Conservation (phyloP, 1,139 yeast species). For the Candida dubliniensis region DNA sequence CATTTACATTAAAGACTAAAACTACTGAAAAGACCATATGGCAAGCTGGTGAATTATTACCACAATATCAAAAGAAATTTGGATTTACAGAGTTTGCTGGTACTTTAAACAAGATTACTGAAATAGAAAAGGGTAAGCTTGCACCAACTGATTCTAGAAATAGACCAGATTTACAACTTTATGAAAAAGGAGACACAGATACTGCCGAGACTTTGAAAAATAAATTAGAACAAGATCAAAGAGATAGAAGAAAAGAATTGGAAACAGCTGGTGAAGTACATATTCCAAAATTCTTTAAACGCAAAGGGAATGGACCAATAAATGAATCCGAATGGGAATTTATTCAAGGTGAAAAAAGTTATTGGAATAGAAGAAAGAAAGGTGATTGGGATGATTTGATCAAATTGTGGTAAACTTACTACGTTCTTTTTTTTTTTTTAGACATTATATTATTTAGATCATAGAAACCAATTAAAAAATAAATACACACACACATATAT, state of each 20-base stretch:
- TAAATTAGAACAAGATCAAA: constrained; percentile 74
- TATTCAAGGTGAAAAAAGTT: constrained; percentile 61
- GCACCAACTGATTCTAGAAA: constrained; percentile 89
- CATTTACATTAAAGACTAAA: constrained; percentile 44
- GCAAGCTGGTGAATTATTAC: constrained; percentile 66
- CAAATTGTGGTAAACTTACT: constrained; percentile 48
- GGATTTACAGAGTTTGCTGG: constrained; percentile 88
- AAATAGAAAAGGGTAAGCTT: constrained; percentile 58
- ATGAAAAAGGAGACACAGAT: constrained; percentile 68
- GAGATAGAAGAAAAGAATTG: constrained; percentile 66
- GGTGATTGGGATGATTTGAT: constrained; percentile 59
- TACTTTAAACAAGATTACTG: constrained; percentile 74
- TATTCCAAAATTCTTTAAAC: constrained; percentile 64
- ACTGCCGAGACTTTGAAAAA: constrained; percentile 70
- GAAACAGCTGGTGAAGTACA: constrained; percentile 48
- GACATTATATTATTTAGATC: not conserved
- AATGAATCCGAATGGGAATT: constrained; percentile 59
- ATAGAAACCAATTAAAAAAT: not conserved
- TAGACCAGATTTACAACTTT: constrained; percentile 79
- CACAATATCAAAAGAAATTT: constrained; percentile 60
- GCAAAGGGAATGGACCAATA: constrained; percentile 38
- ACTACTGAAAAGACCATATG: constrained; percentile 55
- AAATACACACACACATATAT: not conserved
- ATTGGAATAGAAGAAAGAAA: constrained; percentile 74
- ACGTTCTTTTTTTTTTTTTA: not conserved